Percentiles rank a stretch among this genome's conserved stretches.
Evolutionary conservation across 495 filamentous ascomycete genomes (phyloP).

Genomic region (Hyaloscypha finlandica): DNA sequence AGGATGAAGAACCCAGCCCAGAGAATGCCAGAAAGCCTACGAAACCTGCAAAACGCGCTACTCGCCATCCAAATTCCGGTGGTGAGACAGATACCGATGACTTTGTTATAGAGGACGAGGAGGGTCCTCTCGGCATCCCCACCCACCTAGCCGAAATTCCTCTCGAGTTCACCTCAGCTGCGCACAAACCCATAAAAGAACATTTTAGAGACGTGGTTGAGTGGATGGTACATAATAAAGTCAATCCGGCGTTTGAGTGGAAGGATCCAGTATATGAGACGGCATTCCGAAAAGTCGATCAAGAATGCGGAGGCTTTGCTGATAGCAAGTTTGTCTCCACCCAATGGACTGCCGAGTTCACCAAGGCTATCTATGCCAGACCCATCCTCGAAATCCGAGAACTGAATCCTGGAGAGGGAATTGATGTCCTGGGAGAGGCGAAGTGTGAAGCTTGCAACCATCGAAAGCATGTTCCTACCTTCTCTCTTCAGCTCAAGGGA

Average conservation of each 20-base stretch:
- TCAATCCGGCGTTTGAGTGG: slow-evolving; percentile 73
- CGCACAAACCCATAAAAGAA: slow-evolving; percentile 68
- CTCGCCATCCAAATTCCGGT: slow-evolving; percentile 18
- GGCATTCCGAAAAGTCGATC: slow-evolving; percentile 73
- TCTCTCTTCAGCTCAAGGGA: slow-evolving; percentile 62
- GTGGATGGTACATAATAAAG: slow-evolving; percentile 72
- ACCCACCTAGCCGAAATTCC: slow-evolving; percentile 58
- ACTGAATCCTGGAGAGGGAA: slow-evolving; percentile 31
- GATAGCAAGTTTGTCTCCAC: slow-evolving; percentile 73
- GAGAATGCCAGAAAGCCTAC: slow-evolving; percentile 18
- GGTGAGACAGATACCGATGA: slow-evolving; percentile 54
- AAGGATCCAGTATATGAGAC: slow-evolving; percentile 66
- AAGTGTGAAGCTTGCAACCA: slow-evolving; percentile 80
- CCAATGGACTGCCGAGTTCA: slow-evolving; percentile 71
- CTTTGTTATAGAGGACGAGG: slow-evolving; percentile 68
- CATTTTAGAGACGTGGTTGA: slow-evolving; percentile 79
- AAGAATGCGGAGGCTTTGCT: slow-evolving; percentile 67
- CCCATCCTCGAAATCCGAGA: slow-evolving; percentile 45
- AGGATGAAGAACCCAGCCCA: slow-evolving; percentile 41
- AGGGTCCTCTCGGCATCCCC: slow-evolving; percentile 60
- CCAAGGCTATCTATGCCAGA: slow-evolving; percentile 62
- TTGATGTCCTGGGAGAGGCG: slow-evolving; percentile 41
- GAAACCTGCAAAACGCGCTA: slow-evolving; percentile 40
- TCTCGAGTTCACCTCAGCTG: slow-evolving; percentile 66
- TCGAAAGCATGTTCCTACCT: slow-evolving; percentile 65